Conservation (phyloP, 1,284 basidiomycete species). For the Cutaneotrichosporon sp. region DNA sequence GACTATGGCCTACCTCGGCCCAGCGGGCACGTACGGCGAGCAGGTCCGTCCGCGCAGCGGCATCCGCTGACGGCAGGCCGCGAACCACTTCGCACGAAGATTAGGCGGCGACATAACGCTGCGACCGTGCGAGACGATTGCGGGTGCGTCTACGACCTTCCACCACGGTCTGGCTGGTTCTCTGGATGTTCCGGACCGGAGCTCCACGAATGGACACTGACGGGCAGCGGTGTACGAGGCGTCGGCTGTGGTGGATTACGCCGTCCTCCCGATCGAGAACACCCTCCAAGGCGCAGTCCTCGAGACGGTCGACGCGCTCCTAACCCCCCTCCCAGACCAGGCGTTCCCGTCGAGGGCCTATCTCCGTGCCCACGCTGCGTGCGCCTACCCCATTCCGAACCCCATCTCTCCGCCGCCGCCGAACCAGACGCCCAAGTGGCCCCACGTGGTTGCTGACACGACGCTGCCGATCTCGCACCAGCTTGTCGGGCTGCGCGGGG, state of each 20-base stretch:
- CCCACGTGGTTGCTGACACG: slow-evolving; percentile 14
- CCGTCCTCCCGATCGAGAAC: slow-evolving; percentile 47
- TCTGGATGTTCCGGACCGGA: too few relatives aligned
- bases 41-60: slow-evolving; percentile 11
- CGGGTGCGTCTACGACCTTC: neutral
- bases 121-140: neutral
- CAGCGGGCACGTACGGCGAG: slow-evolving; percentile 46
- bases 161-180: too few relatives aligned
- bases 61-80: slow-evolving; percentile 12
- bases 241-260: slow-evolving; percentile 19
- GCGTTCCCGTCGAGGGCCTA: neutral
- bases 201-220: neutral
- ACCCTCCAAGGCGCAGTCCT: slow-evolving; percentile 45
- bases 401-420: neutral
- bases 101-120: slow-evolving; percentile 2
- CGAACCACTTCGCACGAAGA: slow-evolving; percentile 21
- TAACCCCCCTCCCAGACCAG: slow-evolving; percentile 7
- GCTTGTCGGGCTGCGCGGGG: slow-evolving; percentile 36
- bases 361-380: neutral
- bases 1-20: slow-evolving; percentile 43
- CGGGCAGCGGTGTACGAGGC: slow-evolving; percentile 27
- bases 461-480: slow-evolving; percentile 40
- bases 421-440: neutral
- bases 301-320: slow-evolving; percentile 43
- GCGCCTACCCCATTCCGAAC: neutral